Evolutionary conservation across 139 green algal genomes (phyloP).

Genomic region (Tetradesmus obliquus): DNA sequence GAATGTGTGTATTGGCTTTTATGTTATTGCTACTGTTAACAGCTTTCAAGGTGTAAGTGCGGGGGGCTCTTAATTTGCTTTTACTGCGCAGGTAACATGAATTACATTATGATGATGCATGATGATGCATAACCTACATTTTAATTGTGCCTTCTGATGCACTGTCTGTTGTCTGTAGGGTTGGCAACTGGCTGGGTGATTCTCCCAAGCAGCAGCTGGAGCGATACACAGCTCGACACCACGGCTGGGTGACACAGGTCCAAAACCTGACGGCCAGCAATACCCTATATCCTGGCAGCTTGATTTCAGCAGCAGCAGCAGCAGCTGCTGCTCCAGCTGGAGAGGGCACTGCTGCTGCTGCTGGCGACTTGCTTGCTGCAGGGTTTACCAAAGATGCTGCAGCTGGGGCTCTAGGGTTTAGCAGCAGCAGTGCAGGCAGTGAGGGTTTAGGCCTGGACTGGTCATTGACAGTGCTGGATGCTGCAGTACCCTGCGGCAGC

Average conservation of each 20-base stretch:
- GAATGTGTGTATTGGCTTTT: neutral
- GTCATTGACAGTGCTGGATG: neutral
- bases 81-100: neutral
- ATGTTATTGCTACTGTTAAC: no score
- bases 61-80: no score
- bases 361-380: neutral
- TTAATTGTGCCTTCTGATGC: neutral
- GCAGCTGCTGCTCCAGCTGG: no score
- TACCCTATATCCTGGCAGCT: neutral
- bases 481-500: constrained; percentile 17
- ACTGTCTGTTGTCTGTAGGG: neutral
- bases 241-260: neutral
- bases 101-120: neutral
- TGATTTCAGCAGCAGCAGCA: neutral
- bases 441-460: neutral
- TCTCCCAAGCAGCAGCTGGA: neutral
- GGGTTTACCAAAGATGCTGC: neutral
- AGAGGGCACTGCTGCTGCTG: neutral
- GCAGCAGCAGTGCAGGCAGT: neutral
- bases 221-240: neutral
- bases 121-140: neutral
- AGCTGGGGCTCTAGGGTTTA: neutral
- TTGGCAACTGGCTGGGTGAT: constrained; percentile 1
- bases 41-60: no score
- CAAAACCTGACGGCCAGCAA: neutral